Base-by-base conservation (phyloP, 176 grass and related monocot genomes). In the Rhipidocladum racemiflorum region DNA sequence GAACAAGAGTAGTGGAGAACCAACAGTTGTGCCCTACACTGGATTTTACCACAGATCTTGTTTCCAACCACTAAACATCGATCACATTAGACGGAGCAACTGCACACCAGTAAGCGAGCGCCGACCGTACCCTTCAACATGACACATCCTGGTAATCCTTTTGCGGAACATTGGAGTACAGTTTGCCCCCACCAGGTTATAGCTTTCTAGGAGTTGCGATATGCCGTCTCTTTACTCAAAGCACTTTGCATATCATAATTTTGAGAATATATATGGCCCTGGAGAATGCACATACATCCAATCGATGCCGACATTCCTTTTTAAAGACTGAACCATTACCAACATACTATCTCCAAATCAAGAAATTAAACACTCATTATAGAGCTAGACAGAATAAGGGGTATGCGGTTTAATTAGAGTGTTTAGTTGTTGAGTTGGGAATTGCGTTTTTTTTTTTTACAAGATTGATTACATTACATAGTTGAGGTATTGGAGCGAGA, bases 151-250 rank as follows among this genome's bases (percentile, higher is more conserved):
- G 79, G 79, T 78, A 78, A 83, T 74, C 84, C 88, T 86, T 86
- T 90, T 72, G 79, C 28, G 66, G 74, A 86, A 90, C 88, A 90
- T 57, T 49, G 79, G 66, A 75, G 83, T 78, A 83, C 88, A 83
- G 15, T 71, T 73, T 79, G 88, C 39, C 79, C 87, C 88, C 88
- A 90, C 88, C 73, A 79, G 78, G 60, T 68, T 54, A 82, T 86
- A 49, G 9, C 79, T 90, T 90, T 90, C 78, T 76, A 59, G 46
- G 87, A 81, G 71, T 66, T 82, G 70, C 25, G 72, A 42, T 82
- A 78, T 86, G 83, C 71, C 43, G 14, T 81, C 77, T 81, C 87
- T 89, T 86, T 86, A 90, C 84, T 90, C 84, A 90, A 90, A 90
- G 88, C 67, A 86, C 78, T 78, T 83, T 67, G 67, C 83, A 83